phyloP scores from a whole-genome alignment of 805 yeast species.

The Candida loeiensis region DNA sequence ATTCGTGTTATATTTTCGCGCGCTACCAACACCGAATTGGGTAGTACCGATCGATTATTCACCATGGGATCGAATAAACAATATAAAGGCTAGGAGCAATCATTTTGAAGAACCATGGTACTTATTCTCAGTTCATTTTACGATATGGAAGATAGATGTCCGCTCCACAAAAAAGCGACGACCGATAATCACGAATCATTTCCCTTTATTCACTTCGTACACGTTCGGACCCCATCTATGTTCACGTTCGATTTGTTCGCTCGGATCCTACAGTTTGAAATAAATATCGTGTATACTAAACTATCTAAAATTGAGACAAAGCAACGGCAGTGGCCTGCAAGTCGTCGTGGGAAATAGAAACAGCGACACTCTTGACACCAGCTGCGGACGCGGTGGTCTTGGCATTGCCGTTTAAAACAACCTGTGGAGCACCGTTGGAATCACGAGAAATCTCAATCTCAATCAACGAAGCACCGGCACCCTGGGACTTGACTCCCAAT shows the following conservation, averaged over 20 bases:
- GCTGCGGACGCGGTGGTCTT: constrained; percentile 63
- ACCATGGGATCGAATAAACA: too few species aligned
- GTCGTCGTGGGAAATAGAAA: constrained; percentile 94
- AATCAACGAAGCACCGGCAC: constrained; percentile 91
- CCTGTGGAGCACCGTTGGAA: constrained; percentile 77
- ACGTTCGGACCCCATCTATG: too few species aligned
- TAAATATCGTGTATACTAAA: too few species aligned
- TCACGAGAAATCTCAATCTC: constrained; percentile 85
- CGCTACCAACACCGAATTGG: neutral
- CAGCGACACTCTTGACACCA: constrained; percentile 70
- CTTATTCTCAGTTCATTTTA: too few species aligned
- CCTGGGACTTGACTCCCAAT: constrained; percentile 80
- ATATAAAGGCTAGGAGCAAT: too few species aligned
- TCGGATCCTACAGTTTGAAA: neutral
- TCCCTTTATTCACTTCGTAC: too few species aligned
- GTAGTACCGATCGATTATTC: too few species aligned
- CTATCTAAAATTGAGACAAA: constrained; percentile 47
- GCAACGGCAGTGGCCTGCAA: constrained; percentile 98
- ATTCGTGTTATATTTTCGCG: constrained; percentile 4
- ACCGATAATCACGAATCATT: too few species aligned
- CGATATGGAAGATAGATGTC: too few species aligned
- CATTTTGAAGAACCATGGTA: too few species aligned
- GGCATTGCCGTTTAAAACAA: constrained; percentile 74
- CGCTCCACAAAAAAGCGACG: too few species aligned
- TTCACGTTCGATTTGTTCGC: neutral